Conservation (phyloP, 192 early-diverging fungal species). For the Backusella luteola region DNA sequence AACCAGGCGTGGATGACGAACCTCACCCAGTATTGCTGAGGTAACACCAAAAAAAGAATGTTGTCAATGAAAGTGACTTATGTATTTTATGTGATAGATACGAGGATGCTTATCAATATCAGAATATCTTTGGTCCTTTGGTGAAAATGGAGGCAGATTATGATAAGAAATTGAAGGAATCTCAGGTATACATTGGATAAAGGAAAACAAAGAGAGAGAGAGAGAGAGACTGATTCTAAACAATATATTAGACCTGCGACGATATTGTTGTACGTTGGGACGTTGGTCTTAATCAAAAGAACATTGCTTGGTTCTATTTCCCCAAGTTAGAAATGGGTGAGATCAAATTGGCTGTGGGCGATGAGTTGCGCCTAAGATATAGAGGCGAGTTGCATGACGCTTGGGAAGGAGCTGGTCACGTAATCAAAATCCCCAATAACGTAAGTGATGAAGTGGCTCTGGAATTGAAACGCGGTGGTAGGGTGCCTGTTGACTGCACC, state of each 20-base stretch:
- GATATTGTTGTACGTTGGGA: conserved; percentile 97
- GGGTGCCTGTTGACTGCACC: conserved; percentile 75
- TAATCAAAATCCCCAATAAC: conserved; percentile 95
- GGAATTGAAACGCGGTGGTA: conserved; percentile 71
- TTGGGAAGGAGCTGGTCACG: conserved; percentile 91
- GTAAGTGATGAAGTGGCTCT: conserved; percentile 93
- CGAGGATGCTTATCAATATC: conserved; percentile 97
- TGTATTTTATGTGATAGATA: conserved; percentile 50
- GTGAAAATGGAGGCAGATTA: conserved; percentile 84
- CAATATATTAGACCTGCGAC: conserved; percentile 73
- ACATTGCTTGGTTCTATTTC: conserved; percentile 89
- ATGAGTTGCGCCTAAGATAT: conserved; percentile 89
- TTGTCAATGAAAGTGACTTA: not conserved
- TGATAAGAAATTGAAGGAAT: conserved; percentile 50
- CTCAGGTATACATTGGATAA: conserved; percentile 37
- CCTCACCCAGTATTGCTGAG: conserved; percentile 78
- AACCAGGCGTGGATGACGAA: conserved; percentile 81
- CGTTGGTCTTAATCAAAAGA: conserved; percentile 90
- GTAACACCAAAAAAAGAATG: conserved; percentile 29
- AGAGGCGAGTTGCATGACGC: conserved; percentile 77
- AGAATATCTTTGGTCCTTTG: conserved; percentile 92
- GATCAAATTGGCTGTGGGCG: conserved; percentile 88
- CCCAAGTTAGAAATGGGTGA: conserved; percentile 92
- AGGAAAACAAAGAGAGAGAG: not conserved
- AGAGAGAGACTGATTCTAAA: not conserved